Evolutionary conservation across 1,284 basidiomycete genomes (phyloP).

Genomic region (Puccinia triticina): DNA sequence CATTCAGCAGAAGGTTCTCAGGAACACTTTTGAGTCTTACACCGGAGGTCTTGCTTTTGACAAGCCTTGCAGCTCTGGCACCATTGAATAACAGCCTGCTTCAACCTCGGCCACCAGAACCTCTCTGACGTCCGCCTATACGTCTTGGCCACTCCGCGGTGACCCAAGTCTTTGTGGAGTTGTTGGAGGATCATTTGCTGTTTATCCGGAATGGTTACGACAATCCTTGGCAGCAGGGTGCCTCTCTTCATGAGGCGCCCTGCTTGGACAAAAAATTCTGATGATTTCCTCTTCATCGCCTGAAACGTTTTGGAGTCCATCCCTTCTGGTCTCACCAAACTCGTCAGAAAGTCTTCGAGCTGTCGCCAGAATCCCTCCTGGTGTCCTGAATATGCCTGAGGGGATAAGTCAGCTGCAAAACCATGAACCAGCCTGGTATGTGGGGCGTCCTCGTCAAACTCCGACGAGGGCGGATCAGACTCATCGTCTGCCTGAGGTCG

Average conservation of each 20-base stretch:
- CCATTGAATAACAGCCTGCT: too few relatives aligned
- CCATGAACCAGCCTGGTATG: background rate
- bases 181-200: too few relatives aligned
- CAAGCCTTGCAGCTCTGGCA: too few relatives aligned
- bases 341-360: background rate
- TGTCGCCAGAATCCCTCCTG: background rate
- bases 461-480: too few relatives aligned
- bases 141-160: background rate
- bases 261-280: too few relatives aligned
- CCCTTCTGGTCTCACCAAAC: background rate
- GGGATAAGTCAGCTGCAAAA: too few relatives aligned
- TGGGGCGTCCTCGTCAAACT: background rate
- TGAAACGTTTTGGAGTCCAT: background rate
- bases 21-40: too few relatives aligned
- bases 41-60: too few relatives aligned
- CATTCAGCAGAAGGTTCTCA: too few relatives aligned
- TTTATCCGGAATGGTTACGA: background rate
- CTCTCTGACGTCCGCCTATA: background rate
- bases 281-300: background rate
- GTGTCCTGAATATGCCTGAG: background rate
- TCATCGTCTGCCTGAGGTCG: background rate
- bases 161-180: too few relatives aligned
- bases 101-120: constrained; percentile 36
- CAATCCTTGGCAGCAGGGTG: background rate
- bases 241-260: too few relatives aligned